Percentiles rank a stretch among this genome's conserved stretches.
Evolutionary conservation across 1,284 basidiomycete genomes (phyloP).

Genomic region (Ganoderma resinaceum): DNA sequence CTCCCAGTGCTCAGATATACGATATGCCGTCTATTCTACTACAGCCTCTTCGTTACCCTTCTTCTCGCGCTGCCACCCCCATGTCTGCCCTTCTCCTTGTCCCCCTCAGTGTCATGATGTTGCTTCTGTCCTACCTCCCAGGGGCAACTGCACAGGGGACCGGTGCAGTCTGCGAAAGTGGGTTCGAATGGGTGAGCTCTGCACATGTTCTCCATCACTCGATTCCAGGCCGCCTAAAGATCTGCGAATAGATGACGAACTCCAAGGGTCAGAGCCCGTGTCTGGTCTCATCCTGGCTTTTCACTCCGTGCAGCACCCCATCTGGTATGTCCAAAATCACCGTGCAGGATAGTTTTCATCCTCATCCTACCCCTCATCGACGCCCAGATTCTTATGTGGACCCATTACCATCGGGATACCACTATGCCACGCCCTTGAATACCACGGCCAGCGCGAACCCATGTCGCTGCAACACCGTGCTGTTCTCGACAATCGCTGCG

Average conservation of each 20-base stretch:
- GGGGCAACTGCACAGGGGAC: conserved; percentile 19
- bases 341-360: background rate
- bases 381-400: conserved; percentile 19
- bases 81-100: conserved; percentile 12
- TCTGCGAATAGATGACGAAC: conserved; percentile 22
- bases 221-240: background rate
- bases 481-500: conserved; percentile 22
- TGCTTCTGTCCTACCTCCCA: background rate
- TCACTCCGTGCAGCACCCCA: conserved; percentile 19
- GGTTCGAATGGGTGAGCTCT: conserved; percentile 22
- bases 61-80: background rate
- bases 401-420: conserved; percentile 13
- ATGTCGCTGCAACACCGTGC: conserved; percentile 25
- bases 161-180: conserved; percentile 15
- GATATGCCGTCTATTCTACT: background rate
- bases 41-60: background rate
- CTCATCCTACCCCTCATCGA: background rate
- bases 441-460: conserved; percentile 15
- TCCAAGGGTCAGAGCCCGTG: conserved; percentile 28
- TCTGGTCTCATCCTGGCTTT: conserved; percentile 24
- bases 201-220: background rate
- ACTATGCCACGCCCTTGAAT: conserved; percentile 20
- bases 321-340: conserved; percentile 10
- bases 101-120: background rate
- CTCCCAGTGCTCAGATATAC: conserved; percentile 1